phyloP scores from a whole-genome alignment of 768 basidiomycete species.

The Kwoniella dejecticola region DNA sequence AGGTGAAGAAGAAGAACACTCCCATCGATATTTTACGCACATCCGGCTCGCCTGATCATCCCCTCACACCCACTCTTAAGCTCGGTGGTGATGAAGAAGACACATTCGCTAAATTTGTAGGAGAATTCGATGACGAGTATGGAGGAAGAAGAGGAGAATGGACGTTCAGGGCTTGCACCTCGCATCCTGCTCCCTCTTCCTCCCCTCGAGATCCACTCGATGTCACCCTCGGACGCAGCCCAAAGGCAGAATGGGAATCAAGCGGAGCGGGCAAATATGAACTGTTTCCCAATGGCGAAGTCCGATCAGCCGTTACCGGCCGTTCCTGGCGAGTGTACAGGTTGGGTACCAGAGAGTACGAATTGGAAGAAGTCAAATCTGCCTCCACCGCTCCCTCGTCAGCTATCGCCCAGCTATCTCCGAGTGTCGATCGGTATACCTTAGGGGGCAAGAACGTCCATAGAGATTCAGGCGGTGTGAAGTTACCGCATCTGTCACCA shows the following conservation, averaged over 20 bases:
- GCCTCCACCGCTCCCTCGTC: not conserved
- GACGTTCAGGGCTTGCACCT: constrained; percentile 50
- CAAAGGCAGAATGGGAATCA: constrained; percentile 49
- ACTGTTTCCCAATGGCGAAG: constrained; percentile 44
- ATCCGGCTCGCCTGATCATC: constrained; percentile 9
- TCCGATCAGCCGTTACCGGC: constrained; percentile 38
- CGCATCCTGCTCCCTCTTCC: not conserved
- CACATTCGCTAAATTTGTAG: constrained; percentile 56
- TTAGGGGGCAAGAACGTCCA: constrained; percentile 46
- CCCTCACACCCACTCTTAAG: constrained; percentile 38
- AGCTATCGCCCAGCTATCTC: not conserved
- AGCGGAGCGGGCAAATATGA: constrained; percentile 51
- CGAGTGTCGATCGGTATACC: constrained; percentile 22
- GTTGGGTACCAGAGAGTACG: constrained; percentile 43
- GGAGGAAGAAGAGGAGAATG: constrained; percentile 54
- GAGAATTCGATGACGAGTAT: constrained; percentile 56
- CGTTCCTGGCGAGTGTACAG: constrained; percentile 40
- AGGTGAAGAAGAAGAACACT: constrained; percentile 28
- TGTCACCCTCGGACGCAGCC: constrained; percentile 6
- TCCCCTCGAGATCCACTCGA: constrained; percentile 29
- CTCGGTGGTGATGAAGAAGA: constrained; percentile 54
- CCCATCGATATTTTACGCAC: constrained; percentile 17
- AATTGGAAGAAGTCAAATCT: constrained; percentile 33
- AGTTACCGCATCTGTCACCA: constrained; percentile 21
- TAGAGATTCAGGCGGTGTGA: constrained; percentile 49